Base-by-base conservation (phyloP, 345 rosid genomes). In the Eucalyptus tenuipes region DNA sequence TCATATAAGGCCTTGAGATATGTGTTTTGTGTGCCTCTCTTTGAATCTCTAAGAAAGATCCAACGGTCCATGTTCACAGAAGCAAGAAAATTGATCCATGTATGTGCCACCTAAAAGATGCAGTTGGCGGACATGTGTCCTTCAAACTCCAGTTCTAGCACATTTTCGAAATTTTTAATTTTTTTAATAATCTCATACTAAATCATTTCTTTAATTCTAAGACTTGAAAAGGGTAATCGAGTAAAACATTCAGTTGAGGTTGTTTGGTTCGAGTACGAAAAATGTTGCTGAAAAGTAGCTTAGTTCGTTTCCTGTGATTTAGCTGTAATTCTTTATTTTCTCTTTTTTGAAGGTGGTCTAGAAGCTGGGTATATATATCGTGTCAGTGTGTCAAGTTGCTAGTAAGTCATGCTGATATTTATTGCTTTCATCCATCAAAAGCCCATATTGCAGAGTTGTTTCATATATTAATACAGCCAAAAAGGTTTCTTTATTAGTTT, bases 101-200 rank as follows among this genome's bases (percentile, higher is more conserved):
- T n/a, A n/a, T 29, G 11, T 33, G 47, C 59, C 82, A 37, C 45
- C 45, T 20, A 50, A 86, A 37, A 86, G 87, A 86, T 86, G 87
- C 88, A 40, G 5, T 18, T 44, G 81, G 86, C 40, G 82, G 52
- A 85, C 88, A 90, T 50, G 91, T 86, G 91, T 27, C 33, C 25
- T 87, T 66, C 68, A 33, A 88, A 31, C 33, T 82, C 80, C 47
- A 87, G 82, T 42, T 88, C 87, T 75, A 87, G 81, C 85, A 53
- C 92, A 88, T 91, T 79, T 89, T 89, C 88, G 88, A 88, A 87
- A 87, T 80, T 88, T 64, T 87, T 48, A 79, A 15, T 47, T 82
- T 42, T 17, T 42, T 86, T 27, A 18, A 61, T 61, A 16, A 42
- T 31, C 75, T 61, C 31, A 42, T 61, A 27, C 59, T 86, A 49